These are phyloP conservation scores for Fraxinus angustifolia DNA, from an alignment of 305 asterid genomes.

Conservation along the genomic window DNA sequence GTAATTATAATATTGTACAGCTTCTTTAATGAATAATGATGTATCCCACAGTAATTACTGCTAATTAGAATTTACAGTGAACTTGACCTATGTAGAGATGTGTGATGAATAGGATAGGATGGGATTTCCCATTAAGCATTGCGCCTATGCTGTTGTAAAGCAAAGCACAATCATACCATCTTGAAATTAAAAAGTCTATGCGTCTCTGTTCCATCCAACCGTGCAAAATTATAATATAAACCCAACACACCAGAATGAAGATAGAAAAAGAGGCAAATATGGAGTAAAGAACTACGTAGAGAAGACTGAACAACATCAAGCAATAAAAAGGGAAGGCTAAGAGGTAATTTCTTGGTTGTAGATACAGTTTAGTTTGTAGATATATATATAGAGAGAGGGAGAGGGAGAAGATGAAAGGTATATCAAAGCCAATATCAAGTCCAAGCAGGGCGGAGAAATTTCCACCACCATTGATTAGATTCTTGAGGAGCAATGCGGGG, in stretches of 20 bases:
- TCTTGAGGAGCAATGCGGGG: conserved; percentile 61
- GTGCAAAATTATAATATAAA: conserved; percentile 23
- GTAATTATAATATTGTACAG: not conserved
- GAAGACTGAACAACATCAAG: not conserved
- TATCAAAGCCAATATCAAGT: conserved; percentile 68
- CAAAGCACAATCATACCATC: conserved; percentile 28
- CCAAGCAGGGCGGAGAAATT: conserved; percentile 71
- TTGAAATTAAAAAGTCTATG: conserved; percentile 8
- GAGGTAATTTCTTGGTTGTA: not conserved
- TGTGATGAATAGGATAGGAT: not conserved
- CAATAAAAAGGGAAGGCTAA: not conserved
- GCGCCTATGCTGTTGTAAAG: conserved; percentile 5
- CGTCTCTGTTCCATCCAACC: conserved; percentile 23
- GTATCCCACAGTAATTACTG: not conserved
- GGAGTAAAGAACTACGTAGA: not conserved
- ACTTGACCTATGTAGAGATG: not conserved
- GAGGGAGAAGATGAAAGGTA: conserved; percentile 35
- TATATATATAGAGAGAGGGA: not conserved
- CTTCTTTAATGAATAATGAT: not conserved
- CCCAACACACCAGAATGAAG: not conserved
- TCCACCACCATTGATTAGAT: conserved; percentile 79
- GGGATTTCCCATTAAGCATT: conserved; percentile 12
- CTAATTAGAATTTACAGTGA: not conserved
- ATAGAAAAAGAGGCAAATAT: not conserved
- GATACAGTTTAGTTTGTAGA: not conserved